Base-by-base conservation (phyloP, 805 yeast genomes). In the Starmerella vaccinii region DNA sequence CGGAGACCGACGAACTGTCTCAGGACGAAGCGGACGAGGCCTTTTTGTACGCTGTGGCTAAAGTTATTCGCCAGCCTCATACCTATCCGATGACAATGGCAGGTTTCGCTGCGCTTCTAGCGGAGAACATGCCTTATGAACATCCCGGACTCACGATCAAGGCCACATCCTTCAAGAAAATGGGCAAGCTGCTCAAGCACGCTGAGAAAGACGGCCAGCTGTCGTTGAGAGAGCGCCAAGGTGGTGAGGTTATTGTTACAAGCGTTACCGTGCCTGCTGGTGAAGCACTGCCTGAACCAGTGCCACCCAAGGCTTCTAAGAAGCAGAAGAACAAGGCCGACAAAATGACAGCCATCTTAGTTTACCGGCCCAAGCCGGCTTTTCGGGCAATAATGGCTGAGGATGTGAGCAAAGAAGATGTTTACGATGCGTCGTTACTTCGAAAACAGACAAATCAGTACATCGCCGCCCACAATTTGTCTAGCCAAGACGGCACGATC, bases 101-200 rank as follows among this genome's bases (percentile, higher is more conserved):
- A 0, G 75, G 73, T 21, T 82, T 90, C 64, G 61, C 63, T 7
- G 50, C 59, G 5, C 80, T 89, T 73, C 76, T 92, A 0, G 76
- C 73, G 40, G 80, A 80, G 46, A 85, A 87, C 65, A 65, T 90
- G n/a, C 94, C 95, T 1, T 60, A 56, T 42, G 55, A 55, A 33
- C 62, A 63, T 47, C 72, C 76, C 0, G 58, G 56, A 9, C 57
- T 67, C 22, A 51, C 46, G 23, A 74, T 83, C 49, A 89, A 88
- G 65, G 82, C 79, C 61, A 80, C 95, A 0, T 77, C 88, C 2
- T 90, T 95, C 95, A 88, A 84, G 65, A 90, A 90, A 62, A 78
- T 90, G 4, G 76, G 88, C 13, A 89, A 88, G 64, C 87, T 82
- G 61, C 68, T 90, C 49, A 90, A 87, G 62, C 80, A 84, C 6